Conservation (phyloP, 2,329 filamentous ascomycete species). For the Xylaria sp. region DNA sequence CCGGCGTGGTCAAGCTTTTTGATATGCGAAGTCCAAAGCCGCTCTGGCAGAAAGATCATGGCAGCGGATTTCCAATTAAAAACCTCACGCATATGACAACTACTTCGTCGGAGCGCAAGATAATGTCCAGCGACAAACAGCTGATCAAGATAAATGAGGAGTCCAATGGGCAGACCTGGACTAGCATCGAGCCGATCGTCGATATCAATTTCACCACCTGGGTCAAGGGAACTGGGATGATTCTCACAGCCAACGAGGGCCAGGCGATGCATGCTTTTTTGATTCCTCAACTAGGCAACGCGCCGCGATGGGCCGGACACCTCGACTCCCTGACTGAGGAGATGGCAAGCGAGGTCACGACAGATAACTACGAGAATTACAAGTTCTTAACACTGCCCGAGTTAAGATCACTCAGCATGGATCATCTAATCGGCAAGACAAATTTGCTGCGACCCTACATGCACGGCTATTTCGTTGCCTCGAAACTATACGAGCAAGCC, state of each 20-base stretch:
- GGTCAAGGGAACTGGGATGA: constrained; percentile 92
- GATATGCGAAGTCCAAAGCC: constrained; percentile 90
- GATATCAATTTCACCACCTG: constrained; percentile 95
- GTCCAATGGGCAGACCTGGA: constrained; percentile 86
- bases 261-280: constrained; percentile 95
- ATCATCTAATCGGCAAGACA: constrained; percentile 89
- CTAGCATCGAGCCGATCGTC: constrained; percentile 91
- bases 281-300: constrained; percentile 90
- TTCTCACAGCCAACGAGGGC: constrained; percentile 90
- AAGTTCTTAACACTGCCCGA: constrained; percentile 95
- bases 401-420: constrained; percentile 83
- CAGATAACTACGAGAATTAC: constrained; percentile 97
- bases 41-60: constrained; percentile 91
- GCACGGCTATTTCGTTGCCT: constrained; percentile 98
- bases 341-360: constrained; percentile 85
- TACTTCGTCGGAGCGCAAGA: constrained; percentile 81
- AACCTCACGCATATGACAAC: constrained; percentile 80
- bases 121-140: constrained; percentile 90
- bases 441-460: constrained; percentile 94
- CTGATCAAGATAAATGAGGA: constrained; percentile 98
- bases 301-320: constrained; percentile 96
- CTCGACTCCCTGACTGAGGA: constrained; percentile 98
- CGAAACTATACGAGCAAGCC: constrained; percentile 95
- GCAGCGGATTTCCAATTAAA: constrained; percentile 92
- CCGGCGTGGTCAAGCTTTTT: constrained; percentile 88